phyloP scores from a whole-genome alignment of 805 yeast genomes.

The Alloascoidea africana region DNA sequence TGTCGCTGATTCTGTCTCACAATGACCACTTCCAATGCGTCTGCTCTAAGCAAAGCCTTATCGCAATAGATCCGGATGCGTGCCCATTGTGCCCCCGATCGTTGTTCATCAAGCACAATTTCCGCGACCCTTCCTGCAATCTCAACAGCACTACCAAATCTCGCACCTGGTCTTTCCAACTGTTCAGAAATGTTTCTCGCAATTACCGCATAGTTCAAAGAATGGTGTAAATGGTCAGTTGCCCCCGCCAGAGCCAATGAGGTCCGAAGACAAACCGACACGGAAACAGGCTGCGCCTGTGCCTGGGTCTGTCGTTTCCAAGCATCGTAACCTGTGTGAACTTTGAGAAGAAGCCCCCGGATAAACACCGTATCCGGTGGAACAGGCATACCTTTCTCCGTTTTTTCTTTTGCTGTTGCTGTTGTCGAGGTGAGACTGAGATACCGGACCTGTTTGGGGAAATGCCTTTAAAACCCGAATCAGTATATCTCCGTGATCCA shows the following conservation, averaged over 20 bases:
- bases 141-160: constrained; percentile 19
- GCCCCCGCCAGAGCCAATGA: constrained; percentile 61
- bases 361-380: constrained; percentile 29
- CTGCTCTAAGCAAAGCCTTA: constrained; percentile 46
- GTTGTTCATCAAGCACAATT: constrained; percentile 26
- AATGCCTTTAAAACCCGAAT: too few species aligned
- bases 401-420: constrained; percentile 5
- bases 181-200: constrained; percentile 45
- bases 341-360: constrained; percentile 40
- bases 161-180: constrained; percentile 26
- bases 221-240: constrained; percentile 66
- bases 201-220: constrained; percentile 81
- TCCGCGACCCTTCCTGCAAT: constrained; percentile 32
- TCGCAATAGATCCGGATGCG: constrained; percentile 26
- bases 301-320: constrained; percentile 44
- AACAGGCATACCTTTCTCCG: constrained; percentile 3
- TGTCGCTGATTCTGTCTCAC: constrained; percentile 15
- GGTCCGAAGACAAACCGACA: constrained; percentile 47
- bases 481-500: too few species aligned
- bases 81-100: constrained; percentile 31
- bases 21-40: constrained; percentile 26
- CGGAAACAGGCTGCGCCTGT: constrained; percentile 43
- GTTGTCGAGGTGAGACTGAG: constrained; percentile 1
- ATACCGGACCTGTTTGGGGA: background rate
- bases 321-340: constrained; percentile 58